Percentiles rank a stretch among this genome's conserved stretches.
These are phyloP conservation scores for Chloranthus sessilifolius DNA, from an alignment of 164 flowering plant species.

Conservation along the genomic window DNA sequence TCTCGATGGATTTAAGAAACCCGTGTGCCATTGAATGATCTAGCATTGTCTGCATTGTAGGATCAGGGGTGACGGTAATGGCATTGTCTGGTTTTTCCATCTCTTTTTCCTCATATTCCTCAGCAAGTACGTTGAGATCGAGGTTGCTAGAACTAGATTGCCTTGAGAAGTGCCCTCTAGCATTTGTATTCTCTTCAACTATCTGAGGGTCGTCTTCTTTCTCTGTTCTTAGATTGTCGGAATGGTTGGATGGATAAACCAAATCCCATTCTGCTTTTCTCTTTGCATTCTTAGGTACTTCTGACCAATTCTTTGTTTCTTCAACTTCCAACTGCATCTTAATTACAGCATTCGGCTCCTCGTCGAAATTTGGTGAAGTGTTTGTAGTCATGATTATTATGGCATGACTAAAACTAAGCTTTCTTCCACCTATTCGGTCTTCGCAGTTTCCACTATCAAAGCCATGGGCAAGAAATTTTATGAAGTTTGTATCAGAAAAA, in stretches of 20 bases:
- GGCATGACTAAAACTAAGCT: constrained; percentile 11
- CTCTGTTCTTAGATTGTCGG: constrained; percentile 30
- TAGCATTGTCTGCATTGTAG: constrained; percentile 30
- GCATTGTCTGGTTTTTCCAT: constrained; percentile 22
- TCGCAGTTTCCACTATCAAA: constrained; percentile 28
- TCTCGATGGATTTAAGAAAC: constrained; percentile 39
- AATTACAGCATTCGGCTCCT: constrained; percentile 22
- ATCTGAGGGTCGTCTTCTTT: constrained; percentile 26
- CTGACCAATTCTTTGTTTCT: constrained; percentile 10
- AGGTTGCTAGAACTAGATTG: constrained; percentile 51
- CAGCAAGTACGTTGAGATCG: constrained; percentile 59
- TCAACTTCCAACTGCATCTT: constrained; percentile 39
- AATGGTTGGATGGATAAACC: constrained; percentile 19
- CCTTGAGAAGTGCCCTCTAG: constrained; percentile 30
- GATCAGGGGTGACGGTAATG: constrained; percentile 39
- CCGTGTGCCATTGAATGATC: constrained; percentile 16
- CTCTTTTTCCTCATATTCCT: constrained; percentile 21
- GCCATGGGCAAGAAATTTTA: constrained; percentile 35
- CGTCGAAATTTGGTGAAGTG: constrained; percentile 5
- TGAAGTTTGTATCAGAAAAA: constrained; percentile 38
- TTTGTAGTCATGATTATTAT: constrained; percentile 40
- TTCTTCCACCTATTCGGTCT: constrained; percentile 14
- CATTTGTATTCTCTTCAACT: constrained; percentile 4
- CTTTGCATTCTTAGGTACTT: constrained; percentile 24
- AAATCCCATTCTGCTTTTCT: constrained; percentile 48